Evolutionary conservation across 371 early-diverging fungal species (phyloP), one percentile per base, ranked within the genome.

Genomic region (Mortierella sp.): DNA sequence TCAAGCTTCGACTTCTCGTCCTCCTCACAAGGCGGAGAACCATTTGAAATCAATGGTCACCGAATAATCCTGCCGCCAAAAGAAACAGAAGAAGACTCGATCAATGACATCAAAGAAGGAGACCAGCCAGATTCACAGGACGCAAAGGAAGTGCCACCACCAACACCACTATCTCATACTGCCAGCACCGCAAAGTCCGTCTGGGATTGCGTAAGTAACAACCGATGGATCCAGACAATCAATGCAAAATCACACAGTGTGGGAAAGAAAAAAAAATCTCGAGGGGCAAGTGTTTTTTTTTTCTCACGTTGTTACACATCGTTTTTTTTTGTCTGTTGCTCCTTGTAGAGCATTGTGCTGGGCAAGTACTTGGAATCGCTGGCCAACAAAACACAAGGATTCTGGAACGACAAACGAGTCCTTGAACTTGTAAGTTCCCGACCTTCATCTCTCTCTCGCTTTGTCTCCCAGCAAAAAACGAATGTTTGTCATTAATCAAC

Each of bases 151-250:
- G 29, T 12, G 32, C 12, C 8, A 6, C 5, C 10, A 14, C 12
- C 6, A 5, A 14, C 56, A 2, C 16, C 77, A 3, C 43, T 84
- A 4, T 82, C 86, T 5, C 88, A 87, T 58, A 87, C 88, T 0
- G 81, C 83, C 38, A 79, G 51, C 21, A 87, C 88, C 0, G 84
- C 84, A 3, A 65, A 46, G 0, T 76, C 82, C 0, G 84, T 87
- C 16, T 87, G 88, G 88, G 88, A 87, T 60, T 87, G 88, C 63
- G 88, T 87, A 73, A 68, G 83, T 41, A 74, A 44, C 48, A 38
- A 16, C 29, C 29, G 4, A 44, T 18, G 32, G 16, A 6, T 60
- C 16, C 35, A 65, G 21, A n/a, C 18, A 21, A 3, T 18, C 21
- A 54, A 8, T 24, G 2, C 49, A 49, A 4, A 21, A 3, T 49